These are phyloP conservation scores for Eucalyptus lansdowneana DNA, from an alignment of 345 rosid genomes.

Conservation along the genomic window DNA sequence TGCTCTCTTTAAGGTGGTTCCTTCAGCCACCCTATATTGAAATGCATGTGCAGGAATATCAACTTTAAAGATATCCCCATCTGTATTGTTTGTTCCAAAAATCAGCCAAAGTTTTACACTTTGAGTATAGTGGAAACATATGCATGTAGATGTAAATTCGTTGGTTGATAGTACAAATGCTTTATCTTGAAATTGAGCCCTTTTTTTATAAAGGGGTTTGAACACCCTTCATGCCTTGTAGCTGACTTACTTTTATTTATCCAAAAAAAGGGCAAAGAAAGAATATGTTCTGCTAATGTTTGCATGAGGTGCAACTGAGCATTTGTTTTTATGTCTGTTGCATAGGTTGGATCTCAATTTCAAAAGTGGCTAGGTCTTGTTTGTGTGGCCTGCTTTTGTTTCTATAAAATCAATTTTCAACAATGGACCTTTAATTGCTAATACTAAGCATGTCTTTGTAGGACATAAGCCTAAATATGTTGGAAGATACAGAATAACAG, in stretches of 20 bases:
- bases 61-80: not conserved
- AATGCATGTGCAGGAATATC: not conserved
- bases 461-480: constrained; percentile 58
- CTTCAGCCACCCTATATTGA: not conserved
- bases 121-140: not conserved
- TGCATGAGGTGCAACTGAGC: not conserved
- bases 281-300: not conserved
- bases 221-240: not conserved
- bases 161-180: not conserved
- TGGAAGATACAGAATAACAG: constrained; percentile 83
- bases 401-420: not conserved
- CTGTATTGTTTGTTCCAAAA: not conserved
- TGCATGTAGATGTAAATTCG: not conserved
- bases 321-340: not conserved
- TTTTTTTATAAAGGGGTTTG: not conserved
- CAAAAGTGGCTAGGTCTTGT: not conserved
- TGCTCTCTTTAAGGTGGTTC: not conserved
- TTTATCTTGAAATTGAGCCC: not conserved
- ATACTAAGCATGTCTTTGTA: constrained; percentile 3
- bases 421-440: not conserved
- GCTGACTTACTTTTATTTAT: not conserved
- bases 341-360: not conserved
- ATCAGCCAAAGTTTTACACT: not conserved
- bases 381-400: not conserved
- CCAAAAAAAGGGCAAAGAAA: not conserved